Conservation (phyloP, 192 early-diverging fungal genomes). For the Backusella tuberculispora region DNA sequence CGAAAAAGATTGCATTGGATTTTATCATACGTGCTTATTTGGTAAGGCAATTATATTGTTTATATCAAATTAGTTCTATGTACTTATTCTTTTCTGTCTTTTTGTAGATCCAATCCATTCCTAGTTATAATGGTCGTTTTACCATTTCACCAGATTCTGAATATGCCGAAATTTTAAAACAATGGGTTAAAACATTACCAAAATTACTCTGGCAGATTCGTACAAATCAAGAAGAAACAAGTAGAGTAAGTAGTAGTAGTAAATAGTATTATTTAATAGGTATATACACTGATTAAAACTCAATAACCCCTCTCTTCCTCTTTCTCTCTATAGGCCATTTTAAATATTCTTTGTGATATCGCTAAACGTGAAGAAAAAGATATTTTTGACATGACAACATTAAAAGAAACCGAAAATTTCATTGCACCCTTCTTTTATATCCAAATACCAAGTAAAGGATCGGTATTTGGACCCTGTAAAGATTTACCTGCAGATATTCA, state of each 20-base stretch:
- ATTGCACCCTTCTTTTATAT: conserved; percentile 44
- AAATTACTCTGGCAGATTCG: conserved; percentile 57
- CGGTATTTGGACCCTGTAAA: conserved; percentile 50
- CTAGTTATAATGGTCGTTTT: conserved; percentile 45
- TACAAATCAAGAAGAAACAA: conserved; percentile 49
- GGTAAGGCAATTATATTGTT: conserved; percentile 15
- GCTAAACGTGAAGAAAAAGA: conserved; percentile 40
- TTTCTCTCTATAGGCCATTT: too few species aligned
- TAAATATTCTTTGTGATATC: conserved; percentile 41
- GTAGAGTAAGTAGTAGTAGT: conserved; percentile 31
- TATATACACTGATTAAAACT: too few species aligned
- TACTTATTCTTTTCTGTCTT: neutral
- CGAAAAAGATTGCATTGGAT: conserved; percentile 34
- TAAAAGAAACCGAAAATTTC: conserved; percentile 28
- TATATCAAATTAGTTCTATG: conserved; percentile 6
- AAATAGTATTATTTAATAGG: too few species aligned
- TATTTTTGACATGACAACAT: conserved; percentile 36
- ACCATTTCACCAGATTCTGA: conserved; percentile 16
- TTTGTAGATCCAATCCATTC: conserved; percentile 45
- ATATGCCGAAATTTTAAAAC: conserved; percentile 33
- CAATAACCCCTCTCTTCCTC: too few species aligned
- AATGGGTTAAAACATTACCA: conserved; percentile 50
- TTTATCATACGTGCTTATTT: conserved; percentile 39
- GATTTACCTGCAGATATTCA: conserved; percentile 45
- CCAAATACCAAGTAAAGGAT: conserved; percentile 37